phyloP scores from a whole-genome alignment of 2,329 filamentous ascomycete genomes.

The Tolypocladium paradoxum region DNA sequence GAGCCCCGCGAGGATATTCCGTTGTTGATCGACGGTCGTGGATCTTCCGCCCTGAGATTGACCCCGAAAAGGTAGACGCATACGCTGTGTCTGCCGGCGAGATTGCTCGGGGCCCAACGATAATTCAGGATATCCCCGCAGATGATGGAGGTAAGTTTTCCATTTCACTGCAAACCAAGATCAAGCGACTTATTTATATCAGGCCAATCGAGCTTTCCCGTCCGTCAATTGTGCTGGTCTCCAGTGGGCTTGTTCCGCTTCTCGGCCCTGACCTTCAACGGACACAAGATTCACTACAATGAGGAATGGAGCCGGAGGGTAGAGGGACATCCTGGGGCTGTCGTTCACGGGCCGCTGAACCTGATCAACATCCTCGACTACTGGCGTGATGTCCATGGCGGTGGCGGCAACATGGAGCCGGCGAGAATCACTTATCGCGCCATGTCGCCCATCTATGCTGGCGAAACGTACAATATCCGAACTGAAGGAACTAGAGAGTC shows the following conservation, averaged over 20 bases:
- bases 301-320: slow-evolving; percentile 50
- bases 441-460: slow-evolving; percentile 57
- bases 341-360: slow-evolving; percentile 75
- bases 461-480: slow-evolving; percentile 52
- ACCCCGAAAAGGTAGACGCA: slow-evolving; percentile 7
- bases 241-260: slow-evolving; percentile 60
- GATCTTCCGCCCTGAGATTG: slow-evolving; percentile 31
- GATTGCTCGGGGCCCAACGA: slow-evolving; percentile 12
- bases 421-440: slow-evolving; percentile 54
- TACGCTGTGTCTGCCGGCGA: slow-evolving; percentile 8
- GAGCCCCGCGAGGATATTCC: slow-evolving; percentile 36
- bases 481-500: slow-evolving; percentile 31
- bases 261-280: slow-evolving; percentile 77
- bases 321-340: slow-evolving; percentile 58
- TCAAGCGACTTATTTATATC: background rate
- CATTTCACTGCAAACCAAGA: too few species aligned
- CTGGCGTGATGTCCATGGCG: slow-evolving; percentile 40
- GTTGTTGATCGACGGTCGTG: slow-evolving; percentile 45
- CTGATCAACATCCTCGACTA: slow-evolving; percentile 63
- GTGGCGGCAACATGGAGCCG: slow-evolving; percentile 14
- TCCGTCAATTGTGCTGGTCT: slow-evolving; percentile 30
- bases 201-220: slow-evolving; percentile 10
- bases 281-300: slow-evolving; percentile 77
- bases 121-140: slow-evolving; percentile 10
- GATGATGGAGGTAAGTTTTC: slow-evolving; percentile 8